Conservation (phyloP, 2,329 filamentous ascomycete genomes). For the Didymella lethalis region DNA sequence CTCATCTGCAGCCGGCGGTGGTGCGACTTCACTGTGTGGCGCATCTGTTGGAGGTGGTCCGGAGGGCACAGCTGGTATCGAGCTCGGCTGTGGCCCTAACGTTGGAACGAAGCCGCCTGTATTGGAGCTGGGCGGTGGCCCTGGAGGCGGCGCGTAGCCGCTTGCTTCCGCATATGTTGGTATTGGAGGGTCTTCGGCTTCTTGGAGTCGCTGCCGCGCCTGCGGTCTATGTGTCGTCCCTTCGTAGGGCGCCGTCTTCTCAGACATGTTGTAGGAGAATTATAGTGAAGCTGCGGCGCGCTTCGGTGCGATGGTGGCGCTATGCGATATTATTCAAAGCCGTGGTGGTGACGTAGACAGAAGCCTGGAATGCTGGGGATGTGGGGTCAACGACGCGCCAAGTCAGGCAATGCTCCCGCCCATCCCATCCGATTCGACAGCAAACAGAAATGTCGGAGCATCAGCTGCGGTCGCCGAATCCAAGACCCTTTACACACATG, state of each 20-base stretch:
- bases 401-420: slow-evolving; percentile 2
- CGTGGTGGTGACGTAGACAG: slow-evolving; percentile 17
- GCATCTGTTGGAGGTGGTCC: neutral
- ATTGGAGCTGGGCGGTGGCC: slow-evolving; percentile 8
- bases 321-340: neutral
- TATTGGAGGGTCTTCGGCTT: slow-evolving; percentile 15
- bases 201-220: slow-evolving; percentile 16
- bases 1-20: slow-evolving; percentile 15
- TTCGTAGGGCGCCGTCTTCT: slow-evolving; percentile 17
- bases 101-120: neutral
- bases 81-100: slow-evolving; percentile 6
- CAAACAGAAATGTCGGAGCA: neutral
- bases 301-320: neutral
- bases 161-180: slow-evolving; percentile 22
- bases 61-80: slow-evolving; percentile 1
- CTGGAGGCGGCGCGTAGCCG: slow-evolving; percentile 14
- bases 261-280: slow-evolving; percentile 4
- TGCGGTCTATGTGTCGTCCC: slow-evolving; percentile 15
- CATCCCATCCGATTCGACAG: slow-evolving; percentile 15
- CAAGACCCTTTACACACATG: neutral
- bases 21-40: slow-evolving; percentile 1
- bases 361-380: slow-evolving; percentile 8
- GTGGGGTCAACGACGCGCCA: slow-evolving; percentile 18
- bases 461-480: neutral
- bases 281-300: neutral